Evolutionary conservation across 2,329 filamentous ascomycete genomes (phyloP).

Genomic region (Fusarium xylarioides): DNA sequence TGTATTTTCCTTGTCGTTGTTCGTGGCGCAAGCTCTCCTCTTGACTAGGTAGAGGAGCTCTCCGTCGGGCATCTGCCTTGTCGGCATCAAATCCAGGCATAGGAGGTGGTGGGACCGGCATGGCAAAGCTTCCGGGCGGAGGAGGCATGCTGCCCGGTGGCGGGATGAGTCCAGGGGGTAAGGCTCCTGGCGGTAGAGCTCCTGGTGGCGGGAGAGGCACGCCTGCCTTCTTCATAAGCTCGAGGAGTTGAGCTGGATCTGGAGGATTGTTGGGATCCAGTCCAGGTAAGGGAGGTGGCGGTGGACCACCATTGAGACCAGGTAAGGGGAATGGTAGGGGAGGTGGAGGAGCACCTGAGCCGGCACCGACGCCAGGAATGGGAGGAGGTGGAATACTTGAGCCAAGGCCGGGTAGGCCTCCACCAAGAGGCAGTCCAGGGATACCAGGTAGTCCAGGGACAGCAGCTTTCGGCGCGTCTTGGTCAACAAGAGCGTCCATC

Average conservation of each 20-base stretch:
- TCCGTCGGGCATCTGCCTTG: slow-evolving; percentile 52
- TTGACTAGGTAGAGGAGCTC: slow-evolving; percentile 82
- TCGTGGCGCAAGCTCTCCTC: slow-evolving; percentile 83
- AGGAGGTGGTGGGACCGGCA: slow-evolving; percentile 51
- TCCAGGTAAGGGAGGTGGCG: slow-evolving; percentile 62
- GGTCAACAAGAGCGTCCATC: slow-evolving; percentile 89
- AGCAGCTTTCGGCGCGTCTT: slow-evolving; percentile 69
- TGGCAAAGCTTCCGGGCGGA: slow-evolving; percentile 46
- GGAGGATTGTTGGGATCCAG: slow-evolving; percentile 68
- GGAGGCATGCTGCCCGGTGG: slow-evolving; percentile 51
- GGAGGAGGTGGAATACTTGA: slow-evolving; percentile 54
- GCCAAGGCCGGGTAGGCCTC: slow-evolving; percentile 54
- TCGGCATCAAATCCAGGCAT: slow-evolving; percentile 49
- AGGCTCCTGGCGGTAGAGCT: slow-evolving; percentile 53
- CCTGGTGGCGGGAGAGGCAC: slow-evolving; percentile 67
- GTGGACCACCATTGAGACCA: slow-evolving; percentile 55
- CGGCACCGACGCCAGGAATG: slow-evolving; percentile 61
- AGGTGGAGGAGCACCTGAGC: slow-evolving; percentile 52
- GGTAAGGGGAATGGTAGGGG: slow-evolving; percentile 66
- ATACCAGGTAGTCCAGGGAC: slow-evolving; percentile 60
- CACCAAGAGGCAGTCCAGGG: slow-evolving; percentile 64
- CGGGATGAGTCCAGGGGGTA: slow-evolving; percentile 57
- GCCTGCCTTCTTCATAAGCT: slow-evolving; percentile 72
- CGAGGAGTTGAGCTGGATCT: slow-evolving; percentile 68
- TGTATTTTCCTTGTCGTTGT: slow-evolving; percentile 73